phyloP scores from a whole-genome alignment of 768 basidiomycete species.

The Pleurotus djamor region DNA sequence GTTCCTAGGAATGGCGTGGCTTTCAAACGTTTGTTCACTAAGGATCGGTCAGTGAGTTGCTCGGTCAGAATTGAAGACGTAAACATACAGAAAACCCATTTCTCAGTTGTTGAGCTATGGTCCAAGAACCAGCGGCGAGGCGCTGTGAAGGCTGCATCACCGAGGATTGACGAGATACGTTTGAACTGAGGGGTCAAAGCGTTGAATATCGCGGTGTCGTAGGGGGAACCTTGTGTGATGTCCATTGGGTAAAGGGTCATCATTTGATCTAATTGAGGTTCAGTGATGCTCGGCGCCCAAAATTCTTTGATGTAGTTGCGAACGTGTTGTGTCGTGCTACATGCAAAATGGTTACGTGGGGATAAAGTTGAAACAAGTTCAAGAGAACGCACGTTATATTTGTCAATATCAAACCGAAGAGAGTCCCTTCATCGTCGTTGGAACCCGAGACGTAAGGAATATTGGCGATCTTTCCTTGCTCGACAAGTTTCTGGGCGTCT shows the following conservation, averaged over 20 bases:
- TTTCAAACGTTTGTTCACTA: conserved; percentile 33
- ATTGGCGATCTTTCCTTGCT: conserved; percentile 39
- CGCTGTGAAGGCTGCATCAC: conserved; percentile 49
- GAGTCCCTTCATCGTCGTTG: conserved; percentile 60
- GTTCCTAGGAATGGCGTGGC: conserved; percentile 27
- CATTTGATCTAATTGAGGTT: conserved; percentile 15
- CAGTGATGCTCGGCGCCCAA: conserved; percentile 19
- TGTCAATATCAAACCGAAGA: conserved; percentile 42
- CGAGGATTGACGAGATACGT: conserved; percentile 45
- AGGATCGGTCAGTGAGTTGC: not conserved
- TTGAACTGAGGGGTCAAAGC: conserved; percentile 47
- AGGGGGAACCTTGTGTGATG: conserved; percentile 44
- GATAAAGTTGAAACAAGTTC: not conserved
- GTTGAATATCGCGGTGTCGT: conserved; percentile 37
- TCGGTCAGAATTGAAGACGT: not conserved
- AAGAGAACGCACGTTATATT: conserved; percentile 43
- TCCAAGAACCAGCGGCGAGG: conserved; percentile 49
- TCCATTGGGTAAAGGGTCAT: conserved; percentile 33
- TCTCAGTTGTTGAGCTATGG: conserved; percentile 33
- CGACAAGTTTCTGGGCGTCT: conserved; percentile 37
- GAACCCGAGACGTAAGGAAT: conserved; percentile 52
- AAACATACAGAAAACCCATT: conserved; percentile 29
- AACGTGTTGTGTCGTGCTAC: conserved; percentile 19
- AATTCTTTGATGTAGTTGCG: conserved; percentile 22
- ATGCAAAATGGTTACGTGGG: conserved; percentile 3